Percentiles rank a stretch among this genome's conserved stretches.
Conservation (phyloP, 1,284 basidiomycete species). For the Ustilago bromivora region DNA sequence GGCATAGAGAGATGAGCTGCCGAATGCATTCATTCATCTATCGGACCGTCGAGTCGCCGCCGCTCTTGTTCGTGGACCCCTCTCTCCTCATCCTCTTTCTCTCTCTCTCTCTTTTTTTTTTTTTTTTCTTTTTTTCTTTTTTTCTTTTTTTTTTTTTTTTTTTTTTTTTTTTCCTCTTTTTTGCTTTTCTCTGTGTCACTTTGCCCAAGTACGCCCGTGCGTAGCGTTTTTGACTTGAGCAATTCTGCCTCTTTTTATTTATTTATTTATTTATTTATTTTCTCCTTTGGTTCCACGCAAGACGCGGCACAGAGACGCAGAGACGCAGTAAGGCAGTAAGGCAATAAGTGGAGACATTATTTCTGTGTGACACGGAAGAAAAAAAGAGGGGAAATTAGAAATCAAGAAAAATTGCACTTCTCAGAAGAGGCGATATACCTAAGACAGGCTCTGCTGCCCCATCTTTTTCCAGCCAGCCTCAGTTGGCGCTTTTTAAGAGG, state of each 20-base stretch:
- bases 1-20: conserved; percentile 5
- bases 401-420: background rate
- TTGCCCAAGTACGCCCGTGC: background rate
- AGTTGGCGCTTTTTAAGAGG: background rate
- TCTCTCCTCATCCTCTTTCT: conserved; percentile 1
- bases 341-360: background rate
- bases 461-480: background rate
- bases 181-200: background rate
- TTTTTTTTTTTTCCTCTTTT: background rate
- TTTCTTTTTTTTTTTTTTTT: too few species aligned
- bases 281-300: conserved; percentile 2
- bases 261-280: background rate
- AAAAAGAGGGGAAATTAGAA: background rate
- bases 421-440: background rate
- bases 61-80: background rate
- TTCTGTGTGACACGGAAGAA: background rate
- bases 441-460: background rate
- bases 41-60: background rate
- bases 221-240: conserved; percentile 1
- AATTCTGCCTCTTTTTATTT: conserved; percentile 1
- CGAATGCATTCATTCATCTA: conserved; percentile 1
- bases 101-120: too few species aligned
- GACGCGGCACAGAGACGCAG: background rate
- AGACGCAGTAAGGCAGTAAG: too few species aligned
- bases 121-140: too few species aligned